A percentile compares a stretch with the other conserved stretches of the same genome.
Conservation (phyloP, 2,329 filamentous ascomycete genomes). For the Cadophora gregata region DNA sequence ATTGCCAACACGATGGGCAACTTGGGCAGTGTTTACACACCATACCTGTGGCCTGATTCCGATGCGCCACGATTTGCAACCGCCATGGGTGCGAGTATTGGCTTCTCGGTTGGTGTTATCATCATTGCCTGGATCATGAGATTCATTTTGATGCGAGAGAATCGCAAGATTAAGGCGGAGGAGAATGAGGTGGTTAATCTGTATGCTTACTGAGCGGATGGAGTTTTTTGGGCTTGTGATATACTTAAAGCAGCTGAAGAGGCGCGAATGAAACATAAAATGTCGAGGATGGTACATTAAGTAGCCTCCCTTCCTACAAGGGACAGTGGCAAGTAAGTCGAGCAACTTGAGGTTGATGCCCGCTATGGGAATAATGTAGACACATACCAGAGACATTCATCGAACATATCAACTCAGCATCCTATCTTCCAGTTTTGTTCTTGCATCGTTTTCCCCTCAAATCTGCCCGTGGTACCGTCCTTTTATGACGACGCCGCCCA, state of each 20-base stretch:
- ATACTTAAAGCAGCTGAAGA: neutral
- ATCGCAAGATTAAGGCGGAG: constrained; percentile 5
- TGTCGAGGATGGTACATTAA: neutral
- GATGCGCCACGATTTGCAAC: constrained; percentile 33
- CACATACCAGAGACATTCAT: no score
- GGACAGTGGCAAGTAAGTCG: no score
- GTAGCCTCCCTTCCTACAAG: no score
- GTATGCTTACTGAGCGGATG: constrained; percentile 14
- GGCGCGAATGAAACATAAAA: neutral
- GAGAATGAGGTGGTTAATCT: constrained; percentile 9
- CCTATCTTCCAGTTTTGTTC: no score
- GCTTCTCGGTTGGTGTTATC: constrained; percentile 20
- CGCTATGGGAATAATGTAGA: no score
- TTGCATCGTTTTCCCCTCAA: no score
- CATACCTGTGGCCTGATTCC: constrained; percentile 46
- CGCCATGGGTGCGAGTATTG: constrained; percentile 2
- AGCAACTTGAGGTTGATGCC: no score
- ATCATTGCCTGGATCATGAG: constrained; percentile 43
- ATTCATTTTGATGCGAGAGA: constrained; percentile 13
- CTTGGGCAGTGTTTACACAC: constrained; percentile 47
- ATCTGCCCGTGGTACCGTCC: no score
- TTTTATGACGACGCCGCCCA: no score
- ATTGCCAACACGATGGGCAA: constrained; percentile 47
- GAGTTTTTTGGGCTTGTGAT: no score
- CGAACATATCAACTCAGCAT: no score